Conservation (phyloP, 2,329 filamentous ascomycete genomes). For the Annulohypoxylon truncatum region DNA sequence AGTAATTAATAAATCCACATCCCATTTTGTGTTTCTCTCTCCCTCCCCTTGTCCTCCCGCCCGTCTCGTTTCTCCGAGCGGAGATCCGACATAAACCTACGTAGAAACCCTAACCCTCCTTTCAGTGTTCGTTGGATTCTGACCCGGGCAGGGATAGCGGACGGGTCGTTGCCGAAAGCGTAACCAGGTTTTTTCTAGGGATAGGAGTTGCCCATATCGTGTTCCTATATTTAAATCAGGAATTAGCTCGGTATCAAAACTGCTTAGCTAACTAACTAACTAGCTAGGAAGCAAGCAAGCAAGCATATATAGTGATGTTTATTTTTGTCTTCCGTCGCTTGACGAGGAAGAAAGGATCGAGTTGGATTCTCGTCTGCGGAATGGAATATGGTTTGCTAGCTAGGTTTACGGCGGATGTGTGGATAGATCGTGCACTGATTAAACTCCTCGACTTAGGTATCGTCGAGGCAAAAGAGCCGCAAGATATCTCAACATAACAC, state of each 20-base stretch:
- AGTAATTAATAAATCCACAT: background rate
- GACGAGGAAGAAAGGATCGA: background rate
- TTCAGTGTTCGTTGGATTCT: background rate
- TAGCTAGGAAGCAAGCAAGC: no score
- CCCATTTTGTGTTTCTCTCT: background rate
- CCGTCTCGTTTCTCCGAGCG: slow-evolving; percentile 19
- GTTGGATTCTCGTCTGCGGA: background rate
- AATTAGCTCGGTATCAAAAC: background rate
- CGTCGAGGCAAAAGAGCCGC: slow-evolving; percentile 16
- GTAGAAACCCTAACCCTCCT: background rate
- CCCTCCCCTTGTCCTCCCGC: background rate
- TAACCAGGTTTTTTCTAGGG: slow-evolving; percentile 53
- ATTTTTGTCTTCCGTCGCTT: background rate
- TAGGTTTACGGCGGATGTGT: slow-evolving; percentile 10
- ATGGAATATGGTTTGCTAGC: background rate
- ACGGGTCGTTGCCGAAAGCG: background rate
- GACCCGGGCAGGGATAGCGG: background rate
- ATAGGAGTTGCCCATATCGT: slow-evolving; percentile 73
- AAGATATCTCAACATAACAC: background rate
- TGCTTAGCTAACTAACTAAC: no score
- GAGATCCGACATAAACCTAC: background rate
- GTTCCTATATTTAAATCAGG: slow-evolving; percentile 61
- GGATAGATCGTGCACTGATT: background rate
- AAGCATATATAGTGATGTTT: background rate
- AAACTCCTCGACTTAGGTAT: background rate